A percentile compares a stretch with the other conserved stretches of the same genome.
Conservation (phyloP, 1,284 basidiomycete genomes). For the Puccinia hordei region DNA sequence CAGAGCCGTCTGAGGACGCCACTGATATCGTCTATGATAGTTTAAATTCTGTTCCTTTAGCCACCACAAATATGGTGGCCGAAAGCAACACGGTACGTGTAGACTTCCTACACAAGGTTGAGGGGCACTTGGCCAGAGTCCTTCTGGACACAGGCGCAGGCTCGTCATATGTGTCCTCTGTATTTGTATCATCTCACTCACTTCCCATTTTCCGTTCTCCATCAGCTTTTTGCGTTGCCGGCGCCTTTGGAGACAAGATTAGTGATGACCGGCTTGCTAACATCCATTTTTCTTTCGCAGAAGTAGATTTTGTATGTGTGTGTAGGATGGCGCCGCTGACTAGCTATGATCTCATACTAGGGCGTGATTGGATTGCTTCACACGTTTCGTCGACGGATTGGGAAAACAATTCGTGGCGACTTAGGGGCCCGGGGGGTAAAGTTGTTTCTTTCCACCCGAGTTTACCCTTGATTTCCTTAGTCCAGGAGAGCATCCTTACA, state of each 20-base stretch:
- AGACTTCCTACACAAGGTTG: no score
- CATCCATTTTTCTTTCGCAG: no score
- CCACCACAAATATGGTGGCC: no score
- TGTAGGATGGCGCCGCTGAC: not conserved
- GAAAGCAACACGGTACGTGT: no score
- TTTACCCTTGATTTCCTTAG: no score
- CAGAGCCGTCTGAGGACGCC: no score
- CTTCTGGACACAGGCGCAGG: no score
- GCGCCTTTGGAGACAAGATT: not conserved
- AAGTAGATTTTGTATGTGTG: no score
- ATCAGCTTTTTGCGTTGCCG: not conserved
- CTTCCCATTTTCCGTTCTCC: not conserved
- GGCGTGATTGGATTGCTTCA: not conserved
- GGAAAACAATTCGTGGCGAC: not conserved
- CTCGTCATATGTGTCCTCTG: not conserved
- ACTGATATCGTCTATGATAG: no score
- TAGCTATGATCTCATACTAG: not conserved
- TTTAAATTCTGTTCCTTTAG: no score
- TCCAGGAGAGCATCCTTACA: no score
- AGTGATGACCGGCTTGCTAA: not conserved
- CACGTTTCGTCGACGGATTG: not conserved
- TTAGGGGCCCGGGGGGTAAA: not conserved
- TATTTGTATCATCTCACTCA: not conserved
- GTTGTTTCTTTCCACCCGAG: not conserved
- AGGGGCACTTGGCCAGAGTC: no score